phyloP scores from a whole-genome alignment of 202 grass and related monocot species.

The Miscanthus sacchariflorus region DNA sequence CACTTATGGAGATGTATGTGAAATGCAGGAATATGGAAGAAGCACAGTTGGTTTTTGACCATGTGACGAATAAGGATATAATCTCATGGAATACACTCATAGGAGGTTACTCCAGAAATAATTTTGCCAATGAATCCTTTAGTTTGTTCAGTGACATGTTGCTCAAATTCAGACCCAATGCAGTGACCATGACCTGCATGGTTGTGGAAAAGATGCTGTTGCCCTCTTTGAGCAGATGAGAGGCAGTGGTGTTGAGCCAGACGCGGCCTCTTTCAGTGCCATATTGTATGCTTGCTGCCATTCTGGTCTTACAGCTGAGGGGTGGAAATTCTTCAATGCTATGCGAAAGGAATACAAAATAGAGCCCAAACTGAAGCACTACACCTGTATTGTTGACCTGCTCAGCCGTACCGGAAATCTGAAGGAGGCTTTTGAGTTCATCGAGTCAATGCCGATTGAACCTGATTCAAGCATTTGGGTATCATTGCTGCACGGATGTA shows the following conservation, averaged over 20 bases:
- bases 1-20: slow-evolving; percentile 81
- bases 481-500: slow-evolving; percentile 70
- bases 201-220: slow-evolving; percentile 66
- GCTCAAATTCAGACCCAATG: slow-evolving; percentile 67
- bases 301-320: slow-evolving; percentile 76
- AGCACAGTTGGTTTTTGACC: slow-evolving; percentile 66
- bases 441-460: slow-evolving; percentile 73
- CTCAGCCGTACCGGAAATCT: slow-evolving; percentile 63
- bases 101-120: slow-evolving; percentile 77
- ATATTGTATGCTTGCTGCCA: slow-evolving; percentile 91
- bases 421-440: slow-evolving; percentile 72
- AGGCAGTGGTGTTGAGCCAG: slow-evolving; percentile 57
- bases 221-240: slow-evolving; percentile 75
- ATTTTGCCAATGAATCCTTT: slow-evolving; percentile 68
- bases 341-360: slow-evolving; percentile 82
- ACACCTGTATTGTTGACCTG: slow-evolving; percentile 79
- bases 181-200: slow-evolving; percentile 80
- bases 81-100: slow-evolving; percentile 94
- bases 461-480: slow-evolving; percentile 82
- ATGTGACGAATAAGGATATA: slow-evolving; percentile 54
- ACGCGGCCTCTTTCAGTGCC: slow-evolving; percentile 71
- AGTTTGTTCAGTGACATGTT: slow-evolving; percentile 69
- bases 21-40: slow-evolving; percentile 76
- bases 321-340: slow-evolving; percentile 78
- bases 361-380: slow-evolving; percentile 80